Evolutionary conservation across 352 stramenopile genomes (phyloP), one percentile per base, ranked within the genome.

Genomic region (Phytophthora hibernalis): DNA sequence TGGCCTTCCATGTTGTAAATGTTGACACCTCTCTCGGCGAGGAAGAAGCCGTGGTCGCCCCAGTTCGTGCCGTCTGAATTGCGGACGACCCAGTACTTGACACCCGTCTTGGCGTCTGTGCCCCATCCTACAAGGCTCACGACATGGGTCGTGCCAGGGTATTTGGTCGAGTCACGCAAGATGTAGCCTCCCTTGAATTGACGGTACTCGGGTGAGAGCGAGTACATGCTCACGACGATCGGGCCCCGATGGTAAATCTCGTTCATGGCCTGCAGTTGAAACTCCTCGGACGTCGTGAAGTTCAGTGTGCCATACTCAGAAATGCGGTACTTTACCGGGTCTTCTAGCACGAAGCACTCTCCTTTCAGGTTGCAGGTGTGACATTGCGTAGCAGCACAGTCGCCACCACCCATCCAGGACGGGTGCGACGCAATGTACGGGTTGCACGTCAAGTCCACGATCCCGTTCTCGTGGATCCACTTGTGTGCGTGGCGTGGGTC

Each of bases 41-140:
- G 68, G 69, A 93, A 93, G 65, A 92, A 93, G 43, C 85, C 85
- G 21, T 74, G 49, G 51, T 93, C 83, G 42, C 85, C 85, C 76
- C 80, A 93, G 54, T 90, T 90, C 9, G 83, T 93, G 38, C 85
- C 85, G 50, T 93, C 82, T 50, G 91, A 91, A 87, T 99, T 98
- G 50, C 97, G 91, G 43, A 98, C 91, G 71, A 99, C 90, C 96
- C 96, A 99, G 82, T 98, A 99, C 72, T 97, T 95, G 68, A 95
- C 59, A 37, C 91, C 81, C 7, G 72, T 68, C 37, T 92, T 74
- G 22, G 90, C 82, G 24, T 88, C 79, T 0, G 70, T 87, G 65
- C 96, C 97, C 97, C 97, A 99, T 37, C 96, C 97, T n/a, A 98
- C 87, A 47, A 99, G 90, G 40, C 89, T 97, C 57, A 99, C 94